These are phyloP conservation scores for Saturnispora quitensis DNA, from an alignment of 805 yeast species.

Conservation along the genomic window DNA sequence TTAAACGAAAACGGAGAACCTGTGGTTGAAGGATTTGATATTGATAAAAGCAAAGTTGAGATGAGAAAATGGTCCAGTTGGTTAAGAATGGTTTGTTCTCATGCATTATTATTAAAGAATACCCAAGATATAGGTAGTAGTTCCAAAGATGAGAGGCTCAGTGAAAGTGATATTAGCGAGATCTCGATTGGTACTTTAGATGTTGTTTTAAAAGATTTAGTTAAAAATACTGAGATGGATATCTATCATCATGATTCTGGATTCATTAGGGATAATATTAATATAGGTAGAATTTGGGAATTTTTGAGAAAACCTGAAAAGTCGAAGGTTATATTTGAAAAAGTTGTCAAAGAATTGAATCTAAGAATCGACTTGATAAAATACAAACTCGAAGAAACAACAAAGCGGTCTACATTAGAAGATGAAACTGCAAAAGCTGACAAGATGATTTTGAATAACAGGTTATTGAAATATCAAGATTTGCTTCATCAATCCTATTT, in stretches of 20 bases:
- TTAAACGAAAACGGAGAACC: slow-evolving; percentile 45
- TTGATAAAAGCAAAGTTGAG: slow-evolving; percentile 32
- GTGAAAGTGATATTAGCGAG: slow-evolving; percentile 9
- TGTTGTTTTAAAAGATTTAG: slow-evolving; percentile 60
- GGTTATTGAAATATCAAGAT: slow-evolving; percentile 45
- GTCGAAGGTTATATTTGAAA: slow-evolving; percentile 41
- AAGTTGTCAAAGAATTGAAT: slow-evolving; percentile 30
- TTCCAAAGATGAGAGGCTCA: slow-evolving; percentile 7
- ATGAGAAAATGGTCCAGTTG: slow-evolving; percentile 63
- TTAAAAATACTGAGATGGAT: slow-evolving; percentile 43
- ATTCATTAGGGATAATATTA: slow-evolving; percentile 37
- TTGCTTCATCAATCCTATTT: slow-evolving; percentile 70
- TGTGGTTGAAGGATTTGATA: slow-evolving; percentile 38
- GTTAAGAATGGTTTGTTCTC: slow-evolving; percentile 76
- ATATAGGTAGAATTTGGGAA: slow-evolving; percentile 65
- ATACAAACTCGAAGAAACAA: neutral
- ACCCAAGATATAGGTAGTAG: slow-evolving; percentile 5
- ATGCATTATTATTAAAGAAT: slow-evolving; percentile 40
- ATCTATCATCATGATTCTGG: slow-evolving; percentile 41
- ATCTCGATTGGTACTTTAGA: slow-evolving; percentile 42
- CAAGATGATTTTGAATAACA: slow-evolving; percentile 10
- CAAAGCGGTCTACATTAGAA: neutral
- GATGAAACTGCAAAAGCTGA: slow-evolving; percentile 7
- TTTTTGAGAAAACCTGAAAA: slow-evolving; percentile 38
- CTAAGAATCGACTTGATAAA: slow-evolving; percentile 14